Percentiles rank a stretch among this genome's conserved stretches.
Evolutionary conservation across 2,329 filamentous ascomycete species (phyloP).

Genomic region (Tolypocladium amazonense): DNA sequence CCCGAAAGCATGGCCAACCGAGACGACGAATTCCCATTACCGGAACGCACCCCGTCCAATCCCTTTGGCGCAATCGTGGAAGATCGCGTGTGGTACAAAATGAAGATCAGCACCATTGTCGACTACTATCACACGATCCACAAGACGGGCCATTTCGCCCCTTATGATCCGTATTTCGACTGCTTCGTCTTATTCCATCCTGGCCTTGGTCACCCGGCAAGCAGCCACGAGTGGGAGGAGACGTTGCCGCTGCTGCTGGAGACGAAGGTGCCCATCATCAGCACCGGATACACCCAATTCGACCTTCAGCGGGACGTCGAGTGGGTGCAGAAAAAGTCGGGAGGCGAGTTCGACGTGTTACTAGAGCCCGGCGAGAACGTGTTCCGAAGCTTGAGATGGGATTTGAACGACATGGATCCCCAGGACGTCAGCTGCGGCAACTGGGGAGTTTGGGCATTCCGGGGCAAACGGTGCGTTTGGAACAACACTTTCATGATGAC

Average conservation of each 20-base stretch:
- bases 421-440: slow-evolving; percentile 93
- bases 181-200: slow-evolving; percentile 96
- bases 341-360: slow-evolving; percentile 84
- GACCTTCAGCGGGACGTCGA: slow-evolving; percentile 90
- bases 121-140: slow-evolving; percentile 98
- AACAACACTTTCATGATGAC: not conserved
- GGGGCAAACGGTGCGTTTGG: slow-evolving; percentile 74
- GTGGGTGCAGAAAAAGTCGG: slow-evolving; percentile 77
- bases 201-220: slow-evolving; percentile 86
- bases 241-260: slow-evolving; percentile 84
- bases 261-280: slow-evolving; percentile 90
- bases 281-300: slow-evolving; percentile 90
- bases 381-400: slow-evolving; percentile 92
- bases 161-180: slow-evolving; percentile 97
- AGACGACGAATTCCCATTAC: slow-evolving; percentile 84
- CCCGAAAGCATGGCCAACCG: slow-evolving; percentile 94
- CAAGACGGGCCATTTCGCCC: slow-evolving; percentile 78
- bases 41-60: slow-evolving; percentile 72
- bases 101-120: slow-evolving; percentile 97
- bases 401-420: slow-evolving; percentile 89
- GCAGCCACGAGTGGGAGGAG: slow-evolving; percentile 86
- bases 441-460: slow-evolving; percentile 94
- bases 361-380: slow-evolving; percentile 87
- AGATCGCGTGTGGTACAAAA: slow-evolving; percentile 72
- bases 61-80: slow-evolving; percentile 93